Evolutionary conservation across 257 asterid species (phyloP).

Genomic region (Nicotiana tomentosiformis): DNA sequence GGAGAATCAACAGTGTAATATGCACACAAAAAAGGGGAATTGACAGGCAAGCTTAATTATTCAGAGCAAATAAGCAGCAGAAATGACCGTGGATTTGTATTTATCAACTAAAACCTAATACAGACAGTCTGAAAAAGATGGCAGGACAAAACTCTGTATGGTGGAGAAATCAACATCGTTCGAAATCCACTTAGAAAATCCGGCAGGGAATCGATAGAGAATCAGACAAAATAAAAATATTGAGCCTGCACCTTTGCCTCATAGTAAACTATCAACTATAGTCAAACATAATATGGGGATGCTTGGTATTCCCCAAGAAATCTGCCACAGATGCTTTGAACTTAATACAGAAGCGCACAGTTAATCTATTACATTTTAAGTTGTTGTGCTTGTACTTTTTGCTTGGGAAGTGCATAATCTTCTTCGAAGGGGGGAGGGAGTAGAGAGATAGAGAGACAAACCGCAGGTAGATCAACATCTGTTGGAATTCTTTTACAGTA

Average conservation of each 20-base stretch:
- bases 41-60: not conserved
- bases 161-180: not conserved
- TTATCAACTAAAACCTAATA: not conserved
- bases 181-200: not conserved
- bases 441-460: conserved; percentile 43
- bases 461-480: conserved; percentile 96
- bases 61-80: not conserved
- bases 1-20: not conserved
- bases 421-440: conserved; percentile 18
- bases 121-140: not conserved
- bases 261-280: not conserved
- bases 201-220: not conserved
- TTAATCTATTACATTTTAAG: not conserved
- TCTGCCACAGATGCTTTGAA: not conserved
- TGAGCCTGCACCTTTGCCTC: not conserved
- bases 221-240: not conserved
- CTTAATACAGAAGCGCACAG: not conserved
- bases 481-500: conserved; percentile 97
- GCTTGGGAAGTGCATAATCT: not conserved
- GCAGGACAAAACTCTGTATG: not conserved
- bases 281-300: not conserved
- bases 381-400: not conserved
- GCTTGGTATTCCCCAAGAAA: not conserved
- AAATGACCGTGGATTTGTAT: not conserved
- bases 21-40: not conserved